phyloP scores from a whole-genome alignment of 2,329 filamentous ascomycete genomes.

The Plectosphaerella cucumerina region DNA sequence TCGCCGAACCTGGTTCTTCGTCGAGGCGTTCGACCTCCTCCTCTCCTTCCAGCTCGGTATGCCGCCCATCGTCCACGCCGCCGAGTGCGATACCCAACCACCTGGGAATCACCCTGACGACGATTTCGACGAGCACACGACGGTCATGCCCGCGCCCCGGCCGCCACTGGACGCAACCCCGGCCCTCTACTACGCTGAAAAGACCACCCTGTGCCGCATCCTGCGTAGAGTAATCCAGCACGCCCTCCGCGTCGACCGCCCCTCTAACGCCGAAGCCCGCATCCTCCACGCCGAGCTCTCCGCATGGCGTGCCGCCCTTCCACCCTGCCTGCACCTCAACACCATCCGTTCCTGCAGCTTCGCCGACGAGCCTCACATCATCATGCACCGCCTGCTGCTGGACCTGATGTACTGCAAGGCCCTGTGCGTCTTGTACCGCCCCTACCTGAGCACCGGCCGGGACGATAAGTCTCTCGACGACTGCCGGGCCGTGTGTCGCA shows the following conservation, averaged over 20 bases:
- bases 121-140: constrained; percentile 45
- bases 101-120: constrained; percentile 44
- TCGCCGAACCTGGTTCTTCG: constrained; percentile 42
- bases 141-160: constrained; percentile 36
- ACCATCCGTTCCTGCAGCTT: constrained; percentile 38
- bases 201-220: constrained; percentile 37
- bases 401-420: constrained; percentile 44
- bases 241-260: constrained; percentile 30
- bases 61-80: constrained; percentile 43
- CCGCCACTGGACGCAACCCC: constrained; percentile 38
- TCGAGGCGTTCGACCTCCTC: constrained; percentile 42
- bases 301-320: constrained; percentile 30
- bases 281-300: constrained; percentile 36
- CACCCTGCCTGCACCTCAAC: constrained; percentile 33
- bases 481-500: constrained; percentile 37
- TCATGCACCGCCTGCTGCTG: constrained; percentile 44
- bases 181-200: constrained; percentile 36
- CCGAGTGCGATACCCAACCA: constrained; percentile 39
- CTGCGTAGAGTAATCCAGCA: constrained; percentile 38
- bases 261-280: constrained; percentile 27
- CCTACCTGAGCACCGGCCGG: constrained; percentile 30
- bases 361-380: constrained; percentile 36
- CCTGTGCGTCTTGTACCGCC: constrained; percentile 45
- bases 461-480: constrained; percentile 28
- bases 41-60: constrained; percentile 50